Percentiles rank a stretch among this genome's conserved stretches.
Conservation (phyloP, 1,139 yeast genomes). For the Petasospora fabianii region DNA sequence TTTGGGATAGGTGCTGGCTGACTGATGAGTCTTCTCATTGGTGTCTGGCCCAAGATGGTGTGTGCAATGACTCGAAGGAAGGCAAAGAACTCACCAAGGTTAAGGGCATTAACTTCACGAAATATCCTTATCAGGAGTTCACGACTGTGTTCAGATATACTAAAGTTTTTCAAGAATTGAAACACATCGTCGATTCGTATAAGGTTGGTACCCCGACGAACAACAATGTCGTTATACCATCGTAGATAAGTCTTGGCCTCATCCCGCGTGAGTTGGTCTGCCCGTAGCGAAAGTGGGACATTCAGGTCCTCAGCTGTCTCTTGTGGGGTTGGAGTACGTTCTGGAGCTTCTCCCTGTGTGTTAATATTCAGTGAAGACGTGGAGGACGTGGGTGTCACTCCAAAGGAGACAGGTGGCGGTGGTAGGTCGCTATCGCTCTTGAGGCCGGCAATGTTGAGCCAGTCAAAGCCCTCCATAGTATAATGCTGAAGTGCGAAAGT, state of each 20-base stretch:
- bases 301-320: constrained; percentile 22
- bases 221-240: constrained; percentile 71
- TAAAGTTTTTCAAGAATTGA: constrained; percentile 59
- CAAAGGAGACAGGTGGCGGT: constrained; percentile 38
- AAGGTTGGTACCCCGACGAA: constrained; percentile 52
- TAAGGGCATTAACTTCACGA: constrained; percentile 48
- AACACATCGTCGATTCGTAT: constrained; percentile 62
- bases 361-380: constrained; percentile 18
- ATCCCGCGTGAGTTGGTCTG: constrained; percentile 56
- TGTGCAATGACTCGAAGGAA: constrained; percentile 63
- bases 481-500: too few relatives aligned
- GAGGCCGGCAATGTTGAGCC: constrained; percentile 38
- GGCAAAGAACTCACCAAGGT: constrained; percentile 76
- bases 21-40: constrained; percentile 48
- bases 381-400: constrained; percentile 27
- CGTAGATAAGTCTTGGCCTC: constrained; percentile 71
- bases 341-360: constrained; percentile 1
- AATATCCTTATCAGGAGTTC: constrained; percentile 49
- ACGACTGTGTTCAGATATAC: constrained; percentile 41
- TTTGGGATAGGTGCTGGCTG: constrained; percentile 57
- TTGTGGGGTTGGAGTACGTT: neutral
- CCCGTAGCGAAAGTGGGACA: constrained; percentile 59
- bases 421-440: constrained; percentile 29
- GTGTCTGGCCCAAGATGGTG: constrained; percentile 33
- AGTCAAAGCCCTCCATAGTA: constrained; percentile 34